These are phyloP conservation scores for Avena atlantica DNA, from an alignment of 176 grass and related monocot species.

Conservation along the genomic window DNA sequence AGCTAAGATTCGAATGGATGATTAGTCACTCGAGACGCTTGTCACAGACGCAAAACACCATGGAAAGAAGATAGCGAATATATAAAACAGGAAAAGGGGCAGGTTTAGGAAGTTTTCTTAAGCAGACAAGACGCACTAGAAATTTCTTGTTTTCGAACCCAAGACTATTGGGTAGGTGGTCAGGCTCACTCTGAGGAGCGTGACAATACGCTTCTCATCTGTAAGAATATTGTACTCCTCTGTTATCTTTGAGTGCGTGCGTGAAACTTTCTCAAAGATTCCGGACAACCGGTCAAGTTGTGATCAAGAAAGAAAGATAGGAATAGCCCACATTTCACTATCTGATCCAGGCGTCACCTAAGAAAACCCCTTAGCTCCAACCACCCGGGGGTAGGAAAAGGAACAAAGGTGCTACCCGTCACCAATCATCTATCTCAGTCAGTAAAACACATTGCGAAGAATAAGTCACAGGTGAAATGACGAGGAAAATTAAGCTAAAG, in stretches of 20 bases:
- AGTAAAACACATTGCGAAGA: constrained; percentile 8
- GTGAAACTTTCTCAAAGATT: not conserved
- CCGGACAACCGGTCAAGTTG: not conserved
- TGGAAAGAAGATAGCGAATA: not conserved
- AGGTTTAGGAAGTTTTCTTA: not conserved
- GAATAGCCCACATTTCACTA: not conserved
- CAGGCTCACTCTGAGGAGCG: not conserved
- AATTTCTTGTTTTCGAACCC: constrained; percentile 7
- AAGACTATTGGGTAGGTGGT: constrained; percentile 17
- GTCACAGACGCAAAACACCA: not conserved
- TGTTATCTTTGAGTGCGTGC: not conserved
- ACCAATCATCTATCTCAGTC: not conserved
- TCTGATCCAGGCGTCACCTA: not conserved
- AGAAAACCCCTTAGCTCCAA: not conserved
- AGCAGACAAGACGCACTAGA: constrained; percentile 7
- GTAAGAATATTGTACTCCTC: not conserved
- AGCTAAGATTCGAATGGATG: not conserved
- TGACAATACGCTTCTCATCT: not conserved
- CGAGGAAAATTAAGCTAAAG: not conserved
- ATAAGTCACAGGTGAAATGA: not conserved
- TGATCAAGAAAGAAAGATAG: not conserved
- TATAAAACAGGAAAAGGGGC: not conserved
- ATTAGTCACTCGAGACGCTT: not conserved
- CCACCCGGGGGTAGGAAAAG: not conserved
- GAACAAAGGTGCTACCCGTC: not conserved